Evolutionary conservation across 108 stramenopile genomes (phyloP).

Genomic region (Pseudonitzschia multiseries): DNA sequence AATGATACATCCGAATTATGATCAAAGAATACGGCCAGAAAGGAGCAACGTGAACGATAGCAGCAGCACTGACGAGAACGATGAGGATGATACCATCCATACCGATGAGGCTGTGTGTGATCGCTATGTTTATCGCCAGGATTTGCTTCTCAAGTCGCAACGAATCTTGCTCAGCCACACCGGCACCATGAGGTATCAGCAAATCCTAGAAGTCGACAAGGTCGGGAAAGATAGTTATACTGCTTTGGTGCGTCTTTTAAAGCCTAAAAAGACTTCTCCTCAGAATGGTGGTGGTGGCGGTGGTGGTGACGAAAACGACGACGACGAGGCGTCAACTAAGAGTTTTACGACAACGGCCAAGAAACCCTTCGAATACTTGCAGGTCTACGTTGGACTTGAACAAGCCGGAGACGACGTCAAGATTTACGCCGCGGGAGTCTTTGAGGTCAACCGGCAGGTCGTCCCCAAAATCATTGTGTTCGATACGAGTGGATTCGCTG

Average conservation of each 20-base stretch:
- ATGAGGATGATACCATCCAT: too few relatives aligned
- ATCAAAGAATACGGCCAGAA: too few relatives aligned
- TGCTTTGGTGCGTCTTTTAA: conserved; percentile 37
- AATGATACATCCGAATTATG: neutral
- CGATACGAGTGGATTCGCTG: conserved; percentile 57
- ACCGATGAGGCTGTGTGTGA: conserved; percentile 4
- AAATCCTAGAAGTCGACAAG: conserved; percentile 48
- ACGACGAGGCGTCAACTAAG: neutral
- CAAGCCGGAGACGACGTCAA: conserved; percentile 48
- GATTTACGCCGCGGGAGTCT: conserved; percentile 52
- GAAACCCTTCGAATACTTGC: conserved; percentile 49
- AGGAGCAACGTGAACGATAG: too few relatives aligned
- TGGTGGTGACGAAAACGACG: neutral
- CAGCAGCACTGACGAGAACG: neutral
- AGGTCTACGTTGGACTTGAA: conserved; percentile 48
- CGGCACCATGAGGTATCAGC: conserved; percentile 50
- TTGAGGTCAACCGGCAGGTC: conserved; percentile 52
- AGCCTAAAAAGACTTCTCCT: neutral
- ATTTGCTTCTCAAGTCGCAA: conserved; percentile 49
- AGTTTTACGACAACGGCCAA: conserved; percentile 28
- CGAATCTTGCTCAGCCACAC: conserved; percentile 49
- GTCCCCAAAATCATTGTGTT: conserved; percentile 51
- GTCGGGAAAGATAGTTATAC: conserved; percentile 44
- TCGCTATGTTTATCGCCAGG: conserved; percentile 40
- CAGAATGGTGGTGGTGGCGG: neutral